Conservation (phyloP, 2,329 filamentous ascomycete genomes). For the Venturia aucupariae region DNA sequence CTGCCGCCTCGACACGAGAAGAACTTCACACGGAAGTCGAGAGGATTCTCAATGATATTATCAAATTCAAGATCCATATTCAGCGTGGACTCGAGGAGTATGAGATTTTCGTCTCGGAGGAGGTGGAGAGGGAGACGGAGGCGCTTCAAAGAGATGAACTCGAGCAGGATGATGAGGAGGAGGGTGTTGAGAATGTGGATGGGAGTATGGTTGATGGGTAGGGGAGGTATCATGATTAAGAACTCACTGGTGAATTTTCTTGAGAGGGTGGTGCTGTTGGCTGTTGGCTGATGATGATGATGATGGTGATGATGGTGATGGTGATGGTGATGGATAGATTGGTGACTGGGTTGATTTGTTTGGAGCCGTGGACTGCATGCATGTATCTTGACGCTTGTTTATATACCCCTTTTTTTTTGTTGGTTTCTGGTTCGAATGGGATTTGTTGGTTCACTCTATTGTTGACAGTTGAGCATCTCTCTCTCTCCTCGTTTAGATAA, state of each 20-base stretch:
- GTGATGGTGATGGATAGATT: neutral
- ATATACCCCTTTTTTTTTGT: neutral
- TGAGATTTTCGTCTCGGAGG: constrained; percentile 84
- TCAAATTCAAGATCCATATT: constrained; percentile 96
- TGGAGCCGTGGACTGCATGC: too few relatives aligned
- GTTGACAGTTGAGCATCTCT: too few relatives aligned
- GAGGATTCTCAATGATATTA: constrained; percentile 90
- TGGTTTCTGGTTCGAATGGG: neutral
- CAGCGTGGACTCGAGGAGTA: constrained; percentile 91
- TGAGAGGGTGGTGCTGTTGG: too few relatives aligned
- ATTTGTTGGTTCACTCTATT: too few relatives aligned
- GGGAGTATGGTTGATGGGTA: neutral
- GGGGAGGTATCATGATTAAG: neutral
- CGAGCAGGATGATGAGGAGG: constrained; percentile 21
- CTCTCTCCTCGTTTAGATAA: too few relatives aligned
- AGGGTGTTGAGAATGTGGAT: neutral
- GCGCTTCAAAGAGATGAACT: constrained; percentile 35
- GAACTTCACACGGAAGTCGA: constrained; percentile 97
- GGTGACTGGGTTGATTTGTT: too few relatives aligned
- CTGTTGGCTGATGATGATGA: too few relatives aligned
- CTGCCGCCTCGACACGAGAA: constrained; percentile 76
- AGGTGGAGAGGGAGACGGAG: constrained; percentile 61
- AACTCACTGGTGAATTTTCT: too few relatives aligned
- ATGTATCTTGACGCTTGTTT: neutral
- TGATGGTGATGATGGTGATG: too few relatives aligned